A percentile compares a stretch with the other conserved stretches of the same genome.
These are phyloP conservation scores for Candida takata DNA, from an alignment of 805 yeast species.

Conservation along the genomic window DNA sequence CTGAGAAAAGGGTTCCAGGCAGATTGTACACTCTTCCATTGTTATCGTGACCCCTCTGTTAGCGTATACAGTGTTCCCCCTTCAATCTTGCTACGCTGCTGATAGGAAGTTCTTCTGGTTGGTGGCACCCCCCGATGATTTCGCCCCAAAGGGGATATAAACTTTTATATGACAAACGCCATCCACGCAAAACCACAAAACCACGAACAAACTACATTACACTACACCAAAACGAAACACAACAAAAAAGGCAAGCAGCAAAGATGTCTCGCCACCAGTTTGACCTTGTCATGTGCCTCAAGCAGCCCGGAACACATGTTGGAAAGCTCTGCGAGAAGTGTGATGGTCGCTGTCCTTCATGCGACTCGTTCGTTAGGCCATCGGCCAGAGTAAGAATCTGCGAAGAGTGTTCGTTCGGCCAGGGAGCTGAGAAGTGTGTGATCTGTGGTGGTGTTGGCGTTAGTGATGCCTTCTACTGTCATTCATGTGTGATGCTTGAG, in stretches of 20 bases:
- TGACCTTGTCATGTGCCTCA: slow-evolving; percentile 77
- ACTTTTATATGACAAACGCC: no score
- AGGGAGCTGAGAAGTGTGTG: slow-evolving; percentile 58
- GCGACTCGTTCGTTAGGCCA: slow-evolving; percentile 81
- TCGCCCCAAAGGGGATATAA: no score
- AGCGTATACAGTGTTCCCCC: no score
- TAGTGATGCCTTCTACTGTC: slow-evolving; percentile 73
- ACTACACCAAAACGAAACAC: no score
- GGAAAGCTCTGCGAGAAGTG: slow-evolving; percentile 79
- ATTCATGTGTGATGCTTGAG: slow-evolving; percentile 75
- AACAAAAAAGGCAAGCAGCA: background rate
- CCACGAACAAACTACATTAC: no score
- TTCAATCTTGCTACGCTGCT: no score
- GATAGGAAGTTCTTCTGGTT: no score
- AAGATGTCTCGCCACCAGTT: slow-evolving; percentile 84
- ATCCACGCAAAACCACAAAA: background rate
- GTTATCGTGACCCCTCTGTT: no score
- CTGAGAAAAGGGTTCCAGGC: slow-evolving; percentile 36
- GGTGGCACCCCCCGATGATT: no score
- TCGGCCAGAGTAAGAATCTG: slow-evolving; percentile 63
- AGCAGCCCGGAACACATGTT: slow-evolving; percentile 67
- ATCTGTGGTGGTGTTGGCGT: slow-evolving; percentile 65
- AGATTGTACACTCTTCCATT: slow-evolving; percentile 46
- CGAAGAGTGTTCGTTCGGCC: slow-evolving; percentile 79
- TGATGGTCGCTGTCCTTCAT: slow-evolving; percentile 86